These are phyloP conservation scores for Clohesyomyces aquaticus DNA, from an alignment of 495 filamentous ascomycete genomes.

Conservation along the genomic window DNA sequence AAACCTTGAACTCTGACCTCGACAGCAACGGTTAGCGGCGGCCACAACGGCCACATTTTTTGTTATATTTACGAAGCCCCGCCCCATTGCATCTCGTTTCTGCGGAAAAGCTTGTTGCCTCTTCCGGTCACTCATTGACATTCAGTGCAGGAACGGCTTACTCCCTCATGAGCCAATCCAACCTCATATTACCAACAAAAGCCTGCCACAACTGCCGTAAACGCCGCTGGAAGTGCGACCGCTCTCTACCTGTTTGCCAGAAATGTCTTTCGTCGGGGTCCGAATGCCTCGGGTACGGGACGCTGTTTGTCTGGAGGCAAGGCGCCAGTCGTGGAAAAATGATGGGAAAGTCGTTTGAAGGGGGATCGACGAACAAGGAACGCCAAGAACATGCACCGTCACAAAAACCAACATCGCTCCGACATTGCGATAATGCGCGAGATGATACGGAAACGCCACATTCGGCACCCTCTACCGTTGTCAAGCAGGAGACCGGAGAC, in stretches of 20 bases:
- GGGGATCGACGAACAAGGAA: conserved; percentile 7
- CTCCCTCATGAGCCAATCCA: conserved; percentile 16
- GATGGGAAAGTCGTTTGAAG: conserved; percentile 50
- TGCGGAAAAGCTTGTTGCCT: neutral
- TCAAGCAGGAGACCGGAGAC: neutral
- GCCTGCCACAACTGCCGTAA: conserved; percentile 50
- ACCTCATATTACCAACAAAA: conserved; percentile 25
- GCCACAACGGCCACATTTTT: neutral
- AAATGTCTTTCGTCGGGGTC: conserved; percentile 45
- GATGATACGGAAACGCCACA: neutral
- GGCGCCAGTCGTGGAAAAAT: conserved; percentile 51
- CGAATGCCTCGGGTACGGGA: conserved; percentile 50
- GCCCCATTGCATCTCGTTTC: too few species aligned
- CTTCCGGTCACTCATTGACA: conserved; percentile 12
- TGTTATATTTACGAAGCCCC: too few species aligned
- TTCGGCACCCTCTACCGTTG: neutral
- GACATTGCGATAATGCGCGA: neutral
- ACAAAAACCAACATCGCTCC: neutral
- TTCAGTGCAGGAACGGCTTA: conserved; percentile 1
- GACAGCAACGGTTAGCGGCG: neutral
- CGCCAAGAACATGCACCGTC: conserved; percentile 15
- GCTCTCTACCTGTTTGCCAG: conserved; percentile 46
- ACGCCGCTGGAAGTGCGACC: conserved; percentile 48
- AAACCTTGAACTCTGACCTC: too few species aligned
- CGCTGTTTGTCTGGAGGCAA: conserved; percentile 49